Conservation (phyloP, 139 green algal genomes). For the Chloropicon primus region DNA sequence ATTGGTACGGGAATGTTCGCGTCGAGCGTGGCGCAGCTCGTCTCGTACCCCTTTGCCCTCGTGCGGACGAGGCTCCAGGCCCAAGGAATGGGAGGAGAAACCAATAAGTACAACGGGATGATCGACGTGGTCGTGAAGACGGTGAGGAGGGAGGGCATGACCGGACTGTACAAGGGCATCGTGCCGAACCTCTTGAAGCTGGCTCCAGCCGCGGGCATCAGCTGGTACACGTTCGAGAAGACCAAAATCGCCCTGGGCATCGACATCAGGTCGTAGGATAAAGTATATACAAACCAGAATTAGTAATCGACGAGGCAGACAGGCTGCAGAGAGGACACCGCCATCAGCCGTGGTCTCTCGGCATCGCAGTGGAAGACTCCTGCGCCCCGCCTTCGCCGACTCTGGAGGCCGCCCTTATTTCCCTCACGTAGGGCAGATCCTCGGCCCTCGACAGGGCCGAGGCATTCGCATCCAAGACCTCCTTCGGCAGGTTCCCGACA, state of each 20-base stretch:
- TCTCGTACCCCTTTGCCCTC: constrained; percentile 70
- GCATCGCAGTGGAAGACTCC: background rate
- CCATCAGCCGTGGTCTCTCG: background rate
- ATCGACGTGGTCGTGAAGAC: constrained; percentile 57
- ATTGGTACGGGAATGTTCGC: constrained; percentile 63
- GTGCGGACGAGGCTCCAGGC: constrained; percentile 67
- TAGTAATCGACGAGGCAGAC: too few relatives aligned
- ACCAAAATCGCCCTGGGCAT: constrained; percentile 56
- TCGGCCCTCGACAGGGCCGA: constrained; percentile 22
- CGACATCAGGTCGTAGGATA: constrained; percentile 9
- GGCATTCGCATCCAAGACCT: constrained; percentile 53
- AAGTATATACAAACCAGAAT: too few relatives aligned
- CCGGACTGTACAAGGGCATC: constrained; percentile 66
- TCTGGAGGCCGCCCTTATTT: background rate
- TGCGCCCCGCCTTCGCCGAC: background rate
- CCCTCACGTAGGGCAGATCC: background rate
- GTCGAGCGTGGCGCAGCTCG: constrained; percentile 46
- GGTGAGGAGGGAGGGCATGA: constrained; percentile 44
- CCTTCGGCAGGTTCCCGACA: constrained; percentile 60
- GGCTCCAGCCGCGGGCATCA: constrained; percentile 69
- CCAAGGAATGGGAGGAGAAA: constrained; percentile 37
- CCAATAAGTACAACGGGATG: constrained; percentile 65
- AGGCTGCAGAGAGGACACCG: too few relatives aligned
- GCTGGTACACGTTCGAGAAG: constrained; percentile 76
- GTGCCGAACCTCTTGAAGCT: constrained; percentile 79